Evolutionary conservation across 2,329 filamentous ascomycete genomes (phyloP).

Genomic region (Claviceps sp.): DNA sequence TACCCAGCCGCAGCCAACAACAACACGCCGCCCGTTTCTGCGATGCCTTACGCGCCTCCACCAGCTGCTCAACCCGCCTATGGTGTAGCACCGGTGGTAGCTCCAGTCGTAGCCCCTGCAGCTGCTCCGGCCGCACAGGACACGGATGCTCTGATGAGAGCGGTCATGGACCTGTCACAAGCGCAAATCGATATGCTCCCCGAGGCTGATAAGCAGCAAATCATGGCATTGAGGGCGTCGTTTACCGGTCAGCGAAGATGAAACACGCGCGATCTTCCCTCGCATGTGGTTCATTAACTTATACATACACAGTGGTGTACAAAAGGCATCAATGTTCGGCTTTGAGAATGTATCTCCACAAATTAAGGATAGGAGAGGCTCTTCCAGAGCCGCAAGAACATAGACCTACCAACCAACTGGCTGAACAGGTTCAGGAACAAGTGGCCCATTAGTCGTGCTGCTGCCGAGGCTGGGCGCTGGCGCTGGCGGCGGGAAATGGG

Average conservation of each 20-base stretch:
- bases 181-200: constrained; percentile 68
- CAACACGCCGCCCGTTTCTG: constrained; percentile 34
- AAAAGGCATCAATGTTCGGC: no score
- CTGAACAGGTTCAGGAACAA: no score
- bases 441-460: no score
- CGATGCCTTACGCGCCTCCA: constrained; percentile 33
- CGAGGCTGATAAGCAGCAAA: constrained; percentile 62
- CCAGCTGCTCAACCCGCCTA: constrained; percentile 22
- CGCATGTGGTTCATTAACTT: not conserved
- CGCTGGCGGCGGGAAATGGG: no score
- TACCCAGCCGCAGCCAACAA: constrained; percentile 26
- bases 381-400: no score
- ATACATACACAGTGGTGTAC: not conserved
- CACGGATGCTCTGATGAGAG: constrained; percentile 62
- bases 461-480: no score
- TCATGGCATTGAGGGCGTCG: constrained; percentile 60
- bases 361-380: no score
- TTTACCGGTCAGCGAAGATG: constrained; percentile 32
- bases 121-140: constrained; percentile 26
- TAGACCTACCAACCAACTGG: no score
- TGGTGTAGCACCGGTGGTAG: constrained; percentile 15
- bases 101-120: constrained; percentile 17
- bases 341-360: no score
- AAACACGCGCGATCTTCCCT: not conserved
- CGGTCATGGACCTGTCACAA: constrained; percentile 69